phyloP scores from a whole-genome alignment of 208 protist genomes.

The Leptomonas seymouri region DNA sequence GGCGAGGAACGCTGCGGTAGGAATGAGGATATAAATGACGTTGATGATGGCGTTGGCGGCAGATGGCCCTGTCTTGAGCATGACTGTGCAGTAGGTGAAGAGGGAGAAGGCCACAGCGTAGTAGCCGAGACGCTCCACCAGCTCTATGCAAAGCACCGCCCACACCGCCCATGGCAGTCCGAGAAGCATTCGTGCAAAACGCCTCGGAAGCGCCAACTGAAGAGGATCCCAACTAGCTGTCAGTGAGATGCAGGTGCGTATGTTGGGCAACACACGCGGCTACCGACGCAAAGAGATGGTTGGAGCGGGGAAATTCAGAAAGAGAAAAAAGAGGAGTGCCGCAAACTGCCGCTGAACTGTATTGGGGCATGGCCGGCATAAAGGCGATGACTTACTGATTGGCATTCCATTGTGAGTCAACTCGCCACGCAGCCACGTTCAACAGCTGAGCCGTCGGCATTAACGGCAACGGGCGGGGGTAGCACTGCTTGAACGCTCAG shows the following conservation, averaged over 20 bases:
- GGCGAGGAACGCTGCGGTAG: constrained; percentile 46
- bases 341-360: too few relatives aligned
- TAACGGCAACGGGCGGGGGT: too few relatives aligned
- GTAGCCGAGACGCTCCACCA: constrained; percentile 63
- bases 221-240: constrained; percentile 4
- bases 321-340: too few relatives aligned
- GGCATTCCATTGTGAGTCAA: too few relatives aligned
- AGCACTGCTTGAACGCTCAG: too few relatives aligned
- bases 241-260: not conserved
- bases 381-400: too few relatives aligned
- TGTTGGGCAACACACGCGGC: not conserved
- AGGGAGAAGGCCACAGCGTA: constrained; percentile 70
- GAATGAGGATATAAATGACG: constrained; percentile 54
- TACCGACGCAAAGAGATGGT: too few relatives aligned
- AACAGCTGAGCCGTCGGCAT: too few relatives aligned
- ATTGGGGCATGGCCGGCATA: too few relatives aligned
- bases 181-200: constrained; percentile 22
- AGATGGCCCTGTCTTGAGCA: constrained; percentile 45
- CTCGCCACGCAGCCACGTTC: too few relatives aligned
- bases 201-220: not conserved
- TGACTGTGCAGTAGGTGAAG: constrained; percentile 65
- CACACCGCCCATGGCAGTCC: constrained; percentile 43
- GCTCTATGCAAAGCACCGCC: constrained; percentile 61
- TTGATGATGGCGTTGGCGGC: constrained; percentile 55
- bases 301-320: too few relatives aligned